Conservation (phyloP, 768 basidiomycete species). For the Tulasnella sp. region DNA sequence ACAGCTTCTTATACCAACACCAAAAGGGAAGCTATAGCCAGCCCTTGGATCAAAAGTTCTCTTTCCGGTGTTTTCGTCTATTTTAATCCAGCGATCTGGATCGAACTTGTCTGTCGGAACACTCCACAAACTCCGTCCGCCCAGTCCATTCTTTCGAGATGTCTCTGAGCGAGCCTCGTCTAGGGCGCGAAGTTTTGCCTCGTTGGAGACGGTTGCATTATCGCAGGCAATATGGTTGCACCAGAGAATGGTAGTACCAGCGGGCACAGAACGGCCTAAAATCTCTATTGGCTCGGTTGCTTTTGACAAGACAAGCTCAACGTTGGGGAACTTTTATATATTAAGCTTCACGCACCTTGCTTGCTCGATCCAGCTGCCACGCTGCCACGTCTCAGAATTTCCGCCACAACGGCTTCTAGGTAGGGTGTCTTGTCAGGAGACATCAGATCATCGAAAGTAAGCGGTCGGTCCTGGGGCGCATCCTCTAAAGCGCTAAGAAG, state of each 20-base stretch:
- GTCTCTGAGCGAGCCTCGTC: constrained; percentile 9
- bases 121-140: not conserved
- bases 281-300: constrained; percentile 3
- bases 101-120: not conserved
- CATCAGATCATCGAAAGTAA: constrained; percentile 21
- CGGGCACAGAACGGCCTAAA: not conserved
- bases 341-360: not conserved
- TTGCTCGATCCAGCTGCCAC: not conserved
- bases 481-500: not conserved
- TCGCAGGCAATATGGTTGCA: not conserved
- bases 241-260: not conserved
- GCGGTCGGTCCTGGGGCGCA: not conserved
- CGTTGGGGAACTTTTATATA: not conserved
- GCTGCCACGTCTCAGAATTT: not conserved
- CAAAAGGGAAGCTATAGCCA: constrained; percentile 1
- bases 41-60: not conserved
- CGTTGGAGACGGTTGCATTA: not conserved
- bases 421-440: constrained; percentile 11
- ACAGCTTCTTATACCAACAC: not conserved
- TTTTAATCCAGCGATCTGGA: constrained; percentile 18
- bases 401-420: constrained; percentile 23
- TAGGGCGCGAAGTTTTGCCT: not conserved
- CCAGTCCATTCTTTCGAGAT: not conserved
- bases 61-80: not conserved
- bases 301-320: not conserved